Evolutionary conservation across 805 yeast genomes (phyloP).

Genomic region (fission yeast (Schizosaccharomyces pombe)): ASM294v3 CU329670.1:4594501-4595000

Average conservation of each 20-base stretch:
- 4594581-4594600: not conserved
- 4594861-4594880: constrained; percentile 96
- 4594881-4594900: constrained; percentile 29
- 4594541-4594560: constrained; percentile 32
- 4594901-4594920: not conserved
- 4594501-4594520: constrained; percentile 67
- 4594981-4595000: not conserved
- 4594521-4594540: constrained; percentile 73
- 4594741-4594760: constrained; percentile 56
- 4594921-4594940: not conserved
- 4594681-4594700: constrained; percentile 28
- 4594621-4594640: not conserved
- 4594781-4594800: constrained; percentile 51
- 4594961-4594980: not conserved
- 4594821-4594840: constrained; percentile 56
- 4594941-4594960: not conserved
- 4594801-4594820: constrained; percentile 16
- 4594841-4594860: constrained; percentile 43
- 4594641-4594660: not conserved
- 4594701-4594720: constrained; percentile 65
- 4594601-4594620: not conserved
- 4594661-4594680: not conserved
- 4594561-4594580: constrained; percentile 39
- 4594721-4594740: constrained; percentile 37
- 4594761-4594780: constrained; percentile 14